Conservation (phyloP, 1,284 basidiomycete genomes). For the Nidula niveotomentosa region DNA sequence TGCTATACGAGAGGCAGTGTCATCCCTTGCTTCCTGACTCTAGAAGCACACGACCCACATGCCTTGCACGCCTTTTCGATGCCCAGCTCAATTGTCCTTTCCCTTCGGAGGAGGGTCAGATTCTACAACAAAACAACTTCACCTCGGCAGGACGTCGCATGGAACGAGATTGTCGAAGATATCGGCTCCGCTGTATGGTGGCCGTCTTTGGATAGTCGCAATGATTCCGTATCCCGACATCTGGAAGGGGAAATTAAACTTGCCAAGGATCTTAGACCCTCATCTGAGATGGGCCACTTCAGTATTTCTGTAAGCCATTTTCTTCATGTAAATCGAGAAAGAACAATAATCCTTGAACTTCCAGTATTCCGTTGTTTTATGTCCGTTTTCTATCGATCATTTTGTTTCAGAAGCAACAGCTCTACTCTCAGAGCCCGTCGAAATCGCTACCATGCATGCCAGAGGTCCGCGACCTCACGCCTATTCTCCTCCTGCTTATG, state of each 20-base stretch:
- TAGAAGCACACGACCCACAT: slow-evolving; percentile 36
- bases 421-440: slow-evolving; percentile 40
- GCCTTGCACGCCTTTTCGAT: slow-evolving; percentile 42
- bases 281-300: slow-evolving; percentile 46
- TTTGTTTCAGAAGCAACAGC: slow-evolving; percentile 30
- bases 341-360: neutral
- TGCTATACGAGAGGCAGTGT: slow-evolving; percentile 48
- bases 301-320: slow-evolving; percentile 38
- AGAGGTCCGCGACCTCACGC: slow-evolving; percentile 37
- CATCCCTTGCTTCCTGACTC: slow-evolving; percentile 40
- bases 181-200: slow-evolving; percentile 45
- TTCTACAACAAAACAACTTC: slow-evolving; percentile 36
- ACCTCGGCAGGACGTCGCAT: slow-evolving; percentile 30
- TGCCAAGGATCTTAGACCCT: slow-evolving; percentile 45
- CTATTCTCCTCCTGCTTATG: slow-evolving; percentile 42
- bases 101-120: slow-evolving; percentile 40
- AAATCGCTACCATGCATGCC: slow-evolving; percentile 43
- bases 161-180: slow-evolving; percentile 38
- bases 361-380: slow-evolving; percentile 42
- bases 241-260: slow-evolving; percentile 51
- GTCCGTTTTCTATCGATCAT: slow-evolving; percentile 36
- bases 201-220: slow-evolving; percentile 29
- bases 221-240: slow-evolving; percentile 26
- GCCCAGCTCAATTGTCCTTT: slow-evolving; percentile 38
- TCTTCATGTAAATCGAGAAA: too few species aligned